A percentile compares a stretch with the other conserved stretches of the same genome.
Evolutionary conservation across 2,329 filamentous ascomycete genomes (phyloP).

Genomic region (Sarocladium kiliense): DNA sequence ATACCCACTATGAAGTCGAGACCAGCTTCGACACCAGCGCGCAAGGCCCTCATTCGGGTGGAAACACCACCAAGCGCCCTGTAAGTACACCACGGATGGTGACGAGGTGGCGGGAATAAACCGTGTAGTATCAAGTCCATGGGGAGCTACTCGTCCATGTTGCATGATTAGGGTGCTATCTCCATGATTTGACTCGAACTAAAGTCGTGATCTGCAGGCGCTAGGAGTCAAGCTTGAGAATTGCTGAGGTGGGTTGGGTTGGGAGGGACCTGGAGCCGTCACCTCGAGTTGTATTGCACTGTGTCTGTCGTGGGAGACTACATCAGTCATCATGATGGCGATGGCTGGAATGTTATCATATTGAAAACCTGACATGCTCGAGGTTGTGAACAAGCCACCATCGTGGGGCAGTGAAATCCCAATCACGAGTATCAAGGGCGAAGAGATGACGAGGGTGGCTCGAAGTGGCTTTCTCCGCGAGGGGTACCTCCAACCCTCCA

Average conservation of each 20-base stretch:
- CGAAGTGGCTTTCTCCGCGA: background rate
- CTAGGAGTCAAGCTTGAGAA: background rate
- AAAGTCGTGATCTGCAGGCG: background rate
- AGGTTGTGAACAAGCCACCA: too few species aligned
- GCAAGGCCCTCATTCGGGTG: too few species aligned
- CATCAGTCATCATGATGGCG: too few species aligned
- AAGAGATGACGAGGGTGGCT: slow-evolving; percentile 3
- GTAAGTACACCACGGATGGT: background rate
- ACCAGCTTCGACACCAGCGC: too few species aligned
- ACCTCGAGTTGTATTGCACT: too few species aligned
- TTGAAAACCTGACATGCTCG: too few species aligned
- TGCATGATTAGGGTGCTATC: background rate
- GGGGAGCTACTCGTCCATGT: too few species aligned
- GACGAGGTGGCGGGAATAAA: slow-evolving; percentile 1
- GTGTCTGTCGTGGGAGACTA: too few species aligned
- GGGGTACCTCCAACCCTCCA: background rate
- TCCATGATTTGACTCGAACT: background rate
- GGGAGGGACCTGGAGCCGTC: background rate
- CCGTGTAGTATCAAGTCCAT: background rate
- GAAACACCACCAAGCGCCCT: background rate
- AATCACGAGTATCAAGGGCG: too few species aligned
- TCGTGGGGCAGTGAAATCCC: too few species aligned
- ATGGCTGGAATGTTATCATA: too few species aligned
- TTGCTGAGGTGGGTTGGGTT: background rate
- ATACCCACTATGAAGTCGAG: too few species aligned